phyloP scores from a whole-genome alignment of 2,329 filamentous ascomycete genomes.

The Colletotrichum sp. region DNA sequence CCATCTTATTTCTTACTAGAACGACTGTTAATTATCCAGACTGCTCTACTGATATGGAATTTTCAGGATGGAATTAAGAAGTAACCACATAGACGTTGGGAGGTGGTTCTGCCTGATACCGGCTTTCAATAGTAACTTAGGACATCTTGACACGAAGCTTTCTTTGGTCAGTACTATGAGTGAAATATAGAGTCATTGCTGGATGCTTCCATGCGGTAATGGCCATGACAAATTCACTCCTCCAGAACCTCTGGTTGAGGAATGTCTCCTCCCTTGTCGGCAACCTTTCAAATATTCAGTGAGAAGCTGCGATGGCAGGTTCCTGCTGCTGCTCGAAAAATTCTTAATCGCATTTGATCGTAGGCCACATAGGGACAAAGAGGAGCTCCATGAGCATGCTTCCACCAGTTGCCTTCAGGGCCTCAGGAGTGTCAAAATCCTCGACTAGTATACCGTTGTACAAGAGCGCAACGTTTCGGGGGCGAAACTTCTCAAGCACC shows the following conservation, averaged over 20 bases:
- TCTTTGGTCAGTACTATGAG: not conserved
- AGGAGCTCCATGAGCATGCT: not conserved
- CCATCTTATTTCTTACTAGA: not conserved
- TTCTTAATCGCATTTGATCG: not conserved
- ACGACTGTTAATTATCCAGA: rapidly evolving
- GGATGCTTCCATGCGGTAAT: not conserved
- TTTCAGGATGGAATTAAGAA: rapidly evolving
- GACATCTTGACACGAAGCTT: not conserved
- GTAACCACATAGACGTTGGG: not conserved
- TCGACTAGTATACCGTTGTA: not conserved
- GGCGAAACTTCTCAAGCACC: not conserved
- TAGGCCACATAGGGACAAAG: not conserved
- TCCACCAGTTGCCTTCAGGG: not conserved
- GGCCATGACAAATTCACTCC: not conserved
- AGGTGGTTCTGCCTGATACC: not conserved
- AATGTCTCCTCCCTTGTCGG: not conserved
- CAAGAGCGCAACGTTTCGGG: not conserved
- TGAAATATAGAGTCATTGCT: not conserved
- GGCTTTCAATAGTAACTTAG: not conserved
- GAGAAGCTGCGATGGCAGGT: not conserved
- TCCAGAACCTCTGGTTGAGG: not conserved
- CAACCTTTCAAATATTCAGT: rapidly evolving
- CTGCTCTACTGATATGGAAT: not conserved
- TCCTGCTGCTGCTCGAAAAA: not conserved
- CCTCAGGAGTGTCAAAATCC: not conserved